Base-by-base conservation (phyloP, 768 basidiomycete genomes). In the Hericium coralloides region DNA sequence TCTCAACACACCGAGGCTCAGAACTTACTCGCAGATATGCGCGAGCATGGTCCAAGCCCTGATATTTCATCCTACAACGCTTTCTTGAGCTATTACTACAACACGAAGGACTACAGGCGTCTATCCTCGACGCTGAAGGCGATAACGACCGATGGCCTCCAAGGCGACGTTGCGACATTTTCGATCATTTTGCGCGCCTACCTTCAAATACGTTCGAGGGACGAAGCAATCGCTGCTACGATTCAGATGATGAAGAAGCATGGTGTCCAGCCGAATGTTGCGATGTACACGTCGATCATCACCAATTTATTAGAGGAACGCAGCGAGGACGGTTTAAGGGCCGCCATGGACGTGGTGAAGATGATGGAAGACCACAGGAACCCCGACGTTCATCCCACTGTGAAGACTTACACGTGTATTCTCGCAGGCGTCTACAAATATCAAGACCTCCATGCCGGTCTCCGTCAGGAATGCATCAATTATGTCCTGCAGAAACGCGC, bases 171-270 rank as follows among this genome's bases (percentile, higher is more conserved):
- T 12, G 83, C 85, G 69, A 97, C 89, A 0, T 98, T 86, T 69
- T 92, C 94, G 3, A 92, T 85, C 12, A 77, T 98, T 36, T 81
- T 98, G 17, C 81, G 85, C 23, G 86, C 89, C 1, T 68, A 95
- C 54, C 78, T 93, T 52, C 81, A 80, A 60, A 80, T 80, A 14
- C 83, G 85, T 10, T 51, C 56, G 31, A 76, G 83, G 55, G 69
- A 77, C 25, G 85, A 93, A 62, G 87, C 89, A 1, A 78, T 81
- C 5, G 73, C 78, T 20, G 73, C 81, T 25, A 77, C 92, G 20
- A 69, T 93, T 51, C 71, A 74, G 47, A 73, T 89, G 58, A 98
- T 98, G 95, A 70, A 76, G 63, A 80, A 81, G 63, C 82, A 89
- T 55, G 84, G 84, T 20, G 73, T 95, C 41, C 67, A 79, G 60